Evolutionary conservation across 2,329 filamentous ascomycete species (phyloP), one percentile per base, ranked within the genome.

Genomic region (Macrophomina tecta): DNA sequence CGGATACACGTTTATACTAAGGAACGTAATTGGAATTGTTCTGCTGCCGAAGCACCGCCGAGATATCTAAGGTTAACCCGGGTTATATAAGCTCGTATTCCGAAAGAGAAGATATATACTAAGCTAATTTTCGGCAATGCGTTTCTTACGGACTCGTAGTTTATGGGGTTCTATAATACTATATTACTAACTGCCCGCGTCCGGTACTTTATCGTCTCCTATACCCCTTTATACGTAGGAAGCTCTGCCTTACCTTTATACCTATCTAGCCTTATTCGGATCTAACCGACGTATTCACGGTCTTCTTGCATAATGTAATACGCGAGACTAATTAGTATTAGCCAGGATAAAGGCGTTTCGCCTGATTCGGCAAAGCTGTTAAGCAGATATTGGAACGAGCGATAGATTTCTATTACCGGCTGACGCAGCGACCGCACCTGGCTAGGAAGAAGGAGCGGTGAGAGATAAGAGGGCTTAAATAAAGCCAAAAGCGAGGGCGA

Each of bases 321-420:
- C 2, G 69, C 68, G 9, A 69, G 62, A 12, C 69, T 68, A 9
- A 70, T 53, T n/a, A 67, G 69, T 51, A 70, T 69, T 16, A 70
- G 64, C 64, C 68, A 70, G 23, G 68, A 69, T 6, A 70, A 65
- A 3, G 48, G 52, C 2, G 53, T 64, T 12, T 68, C 62, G 14
- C 48, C 34, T 34, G 45, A 64, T n/a, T 56, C 34, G 7, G 65
- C 11, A 11, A 62, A 58, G 4, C 23, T 55, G 8, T 49, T 30
- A 11, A 69, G 65, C 8, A 68, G 38, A 42, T 65, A 69, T 42
- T 70, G 65, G 56, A 70, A 70, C 16, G 65, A 49, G 12, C 63
- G 66, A 48, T 53, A 63, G 32, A 70, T 69, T 64, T 70, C 69
- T 46, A 70, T 63, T 9, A 67, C 69, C 16, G 56, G 61, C 18